Conservation (phyloP, 306 rosid species). For the Malus asiatica region DNA sequence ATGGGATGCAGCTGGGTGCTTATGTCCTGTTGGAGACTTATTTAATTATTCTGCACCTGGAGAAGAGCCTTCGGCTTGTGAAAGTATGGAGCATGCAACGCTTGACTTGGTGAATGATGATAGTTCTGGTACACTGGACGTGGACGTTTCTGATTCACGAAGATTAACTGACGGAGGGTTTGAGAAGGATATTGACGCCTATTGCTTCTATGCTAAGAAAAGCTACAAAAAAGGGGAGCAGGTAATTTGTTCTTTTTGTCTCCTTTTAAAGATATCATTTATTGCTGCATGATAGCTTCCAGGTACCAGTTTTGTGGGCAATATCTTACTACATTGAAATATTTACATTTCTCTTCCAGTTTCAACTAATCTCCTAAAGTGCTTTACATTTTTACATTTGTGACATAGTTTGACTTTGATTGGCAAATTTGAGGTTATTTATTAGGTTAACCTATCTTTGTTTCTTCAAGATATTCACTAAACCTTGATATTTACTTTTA, state of each 20-base stretch:
- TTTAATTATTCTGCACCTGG: conserved; percentile 91
- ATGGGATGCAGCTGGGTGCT: conserved; percentile 97
- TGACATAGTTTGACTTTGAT: neutral
- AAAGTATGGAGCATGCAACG: conserved; percentile 17
- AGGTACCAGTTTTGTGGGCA: too few relatives aligned
- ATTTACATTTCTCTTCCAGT: too few relatives aligned
- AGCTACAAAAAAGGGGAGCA: conserved; percentile 78
- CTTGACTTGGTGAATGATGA: conserved; percentile 21
- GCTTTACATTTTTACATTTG: neutral
- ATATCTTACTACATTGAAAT: too few relatives aligned
- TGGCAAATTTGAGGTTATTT: neutral
- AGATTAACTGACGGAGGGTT: conserved; percentile 80
- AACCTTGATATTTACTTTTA: neutral
- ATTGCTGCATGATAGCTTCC: neutral
- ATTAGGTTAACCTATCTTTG: neutral
- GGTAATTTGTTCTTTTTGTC: conserved; percentile 35
- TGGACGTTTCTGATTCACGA: conserved; percentile 37
- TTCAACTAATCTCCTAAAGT: neutral
- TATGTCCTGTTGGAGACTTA: conserved; percentile 94
- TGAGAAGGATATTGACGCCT: conserved; percentile 53
- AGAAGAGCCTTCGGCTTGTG: conserved; percentile 31
- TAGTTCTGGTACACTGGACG: conserved; percentile 10
- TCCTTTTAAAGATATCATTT: conserved; percentile 6
- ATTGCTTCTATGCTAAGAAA: conserved; percentile 80
- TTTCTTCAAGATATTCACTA: neutral